Base-by-base conservation (phyloP, 2,329 filamentous ascomycete genomes). In the Diaporthe vaccinii region DNA sequence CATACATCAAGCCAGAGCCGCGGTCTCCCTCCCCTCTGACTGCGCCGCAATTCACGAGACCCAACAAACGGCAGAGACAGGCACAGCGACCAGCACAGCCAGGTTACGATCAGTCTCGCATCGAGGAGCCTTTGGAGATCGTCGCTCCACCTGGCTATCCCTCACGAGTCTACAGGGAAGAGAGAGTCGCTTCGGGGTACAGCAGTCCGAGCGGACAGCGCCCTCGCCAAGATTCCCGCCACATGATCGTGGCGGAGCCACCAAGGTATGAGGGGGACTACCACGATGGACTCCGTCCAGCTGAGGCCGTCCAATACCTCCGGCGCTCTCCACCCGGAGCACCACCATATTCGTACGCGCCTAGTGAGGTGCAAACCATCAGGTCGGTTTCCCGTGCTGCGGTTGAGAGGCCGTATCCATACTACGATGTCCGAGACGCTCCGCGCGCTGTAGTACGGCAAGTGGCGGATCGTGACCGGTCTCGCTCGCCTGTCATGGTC, bases 1-100 rank as follows among this genome's bases (percentile, higher is more conserved):
- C 90, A 14, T 87, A 88, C 77, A 92, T 93, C 79, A 93, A 93
- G 79, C 84, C 88, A 34, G 92, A 93, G 80, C 91, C 91, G n/a
- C 87, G 86, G 65, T 93, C 92, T 2, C 89, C 90, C 1, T 93
- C 91, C 9, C 91, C 91, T 12, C 82, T 92, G 69, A 84, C 84
- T 76, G 87, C 87, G 25, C 87, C 87, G 28, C 85, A 88, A n/a
- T 86, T 88, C 76, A 82, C 86, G 44, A 87, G 90, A 67, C 89
- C 91, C 14, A 85, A 84, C 78, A 93, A 93, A 81, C 88, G 91
- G 69, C 87, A 88, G 79, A 87, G 88, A 77, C 86, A 89, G 61
- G 82, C 83, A 39, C 83, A 85, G 59, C 85, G 84, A 67, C 86
- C 86, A 74, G 83, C 82, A 34, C 79, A 82, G 73, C 80, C 77